Evolutionary conservation across 805 yeast species (phyloP).

Genomic region (Starmera quercuum): DNA sequence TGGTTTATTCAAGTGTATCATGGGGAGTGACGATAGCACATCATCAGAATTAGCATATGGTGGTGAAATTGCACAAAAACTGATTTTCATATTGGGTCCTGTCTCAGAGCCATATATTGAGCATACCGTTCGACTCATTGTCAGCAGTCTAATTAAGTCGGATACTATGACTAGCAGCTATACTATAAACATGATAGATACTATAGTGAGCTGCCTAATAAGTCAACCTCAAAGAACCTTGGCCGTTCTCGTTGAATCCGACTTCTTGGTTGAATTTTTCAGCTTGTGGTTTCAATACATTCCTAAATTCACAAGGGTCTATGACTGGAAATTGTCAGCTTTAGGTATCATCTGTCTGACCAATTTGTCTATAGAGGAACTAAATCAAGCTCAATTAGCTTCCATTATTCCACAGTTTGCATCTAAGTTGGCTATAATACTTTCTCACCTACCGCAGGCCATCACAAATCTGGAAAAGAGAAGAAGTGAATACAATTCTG

Average conservation of each 20-base stretch:
- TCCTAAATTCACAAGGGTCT: slow-evolving; percentile 57
- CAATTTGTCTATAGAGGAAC: slow-evolving; percentile 20
- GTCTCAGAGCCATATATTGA: slow-evolving; percentile 39
- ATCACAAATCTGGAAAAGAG: slow-evolving; percentile 55
- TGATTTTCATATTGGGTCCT: slow-evolving; percentile 50
- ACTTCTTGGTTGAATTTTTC: slow-evolving; percentile 44
- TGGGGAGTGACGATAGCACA: slow-evolving; percentile 39
- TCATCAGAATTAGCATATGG: slow-evolving; percentile 49
- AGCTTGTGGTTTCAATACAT: slow-evolving; percentile 53
- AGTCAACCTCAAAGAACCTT: slow-evolving; percentile 53
- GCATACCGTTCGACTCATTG: slow-evolving; percentile 29
- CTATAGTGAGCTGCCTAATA: slow-evolving; percentile 55
- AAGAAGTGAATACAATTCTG: slow-evolving; percentile 34
- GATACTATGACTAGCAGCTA: slow-evolving; percentile 22
- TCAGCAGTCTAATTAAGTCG: slow-evolving; percentile 28
- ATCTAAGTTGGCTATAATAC: slow-evolving; percentile 37
- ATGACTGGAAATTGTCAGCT: slow-evolving; percentile 69
- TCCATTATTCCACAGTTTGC: slow-evolving; percentile 42
- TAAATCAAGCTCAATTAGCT: slow-evolving; percentile 26
- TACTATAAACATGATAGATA: slow-evolving; percentile 45
- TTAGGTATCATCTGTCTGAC: slow-evolving; percentile 55
- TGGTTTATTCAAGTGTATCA: slow-evolving; percentile 38
- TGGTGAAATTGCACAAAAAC: slow-evolving; percentile 56
- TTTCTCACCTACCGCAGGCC: slow-evolving; percentile 66
- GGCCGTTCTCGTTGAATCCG: slow-evolving; percentile 35